Percentiles rank a stretch among this genome's conserved stretches.
Evolutionary conservation across 176 grass and related monocot genomes (phyloP).

Genomic region (Pharus latifolius): DNA sequence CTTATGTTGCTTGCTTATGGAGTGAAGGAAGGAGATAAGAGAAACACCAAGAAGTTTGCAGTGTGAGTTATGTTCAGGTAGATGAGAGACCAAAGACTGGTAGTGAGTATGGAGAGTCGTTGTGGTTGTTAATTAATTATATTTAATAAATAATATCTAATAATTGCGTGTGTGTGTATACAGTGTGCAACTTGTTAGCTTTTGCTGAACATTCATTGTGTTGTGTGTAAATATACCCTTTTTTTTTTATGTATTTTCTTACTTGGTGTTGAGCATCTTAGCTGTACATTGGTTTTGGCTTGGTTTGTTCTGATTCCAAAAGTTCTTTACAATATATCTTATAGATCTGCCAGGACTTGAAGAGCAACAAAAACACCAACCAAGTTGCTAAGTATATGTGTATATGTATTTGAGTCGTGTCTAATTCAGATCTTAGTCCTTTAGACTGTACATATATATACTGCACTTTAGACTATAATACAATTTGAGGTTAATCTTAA

Average conservation of each 20-base stretch:
- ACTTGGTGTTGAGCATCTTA: conserved; percentile 5
- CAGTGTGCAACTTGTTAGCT: conserved; percentile 2
- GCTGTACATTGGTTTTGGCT: neutral
- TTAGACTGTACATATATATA: too few relatives aligned
- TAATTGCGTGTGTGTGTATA: conserved; percentile 34
- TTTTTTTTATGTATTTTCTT: conserved; percentile 17
- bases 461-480: too few relatives aligned
- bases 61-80: conserved; percentile 9
- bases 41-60: neutral
- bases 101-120: conserved; percentile 8
- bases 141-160: conserved; percentile 21
- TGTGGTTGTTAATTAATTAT: conserved; percentile 16
- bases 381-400: too few relatives aligned
- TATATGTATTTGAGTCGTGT: too few relatives aligned
- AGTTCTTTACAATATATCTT: neutral
- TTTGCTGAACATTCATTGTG: conserved; percentile 29
- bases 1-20: conserved; percentile 12
- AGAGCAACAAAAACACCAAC: too few relatives aligned
- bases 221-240: conserved; percentile 31
- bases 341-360: neutral
- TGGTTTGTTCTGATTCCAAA: neutral
- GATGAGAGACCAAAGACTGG: neutral
- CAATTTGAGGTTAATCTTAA: too few relatives aligned
- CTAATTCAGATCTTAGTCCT: too few relatives aligned
- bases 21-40: conserved; percentile 6